Base-by-base conservation (phyloP, 1,284 basidiomycete species). In the Singerocomus rubriflavus region DNA sequence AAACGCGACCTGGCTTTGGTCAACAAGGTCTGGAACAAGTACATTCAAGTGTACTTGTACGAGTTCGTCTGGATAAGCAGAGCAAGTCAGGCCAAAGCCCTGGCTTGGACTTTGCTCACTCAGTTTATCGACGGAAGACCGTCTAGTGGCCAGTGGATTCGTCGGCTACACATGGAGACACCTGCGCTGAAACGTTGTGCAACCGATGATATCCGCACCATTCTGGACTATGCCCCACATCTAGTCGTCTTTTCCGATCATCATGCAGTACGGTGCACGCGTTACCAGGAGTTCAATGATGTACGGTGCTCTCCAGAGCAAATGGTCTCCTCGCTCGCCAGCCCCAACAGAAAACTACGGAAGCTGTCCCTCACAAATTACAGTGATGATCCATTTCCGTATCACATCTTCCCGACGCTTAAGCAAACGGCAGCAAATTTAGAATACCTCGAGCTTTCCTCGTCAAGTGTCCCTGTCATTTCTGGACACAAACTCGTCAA, bases 331-430 rank as follows among this genome's bases (percentile, higher is more conserved):
- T 75, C 80, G 12, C 75, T 86, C 41, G 76, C 80, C 13, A 78
- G 75, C 38, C 79, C 80, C 4, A 71, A 74, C 48, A 77, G 72
- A 47, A 68, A 69, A 17, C 68, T 88, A 31, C 75, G 79, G 13
- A 71, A 80, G 31, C 70, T 88, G 17, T 81, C 78, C 25, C 85
- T 83, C 77, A 88, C 84, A 36, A 84, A 80, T 59, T 87, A 88
- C 57, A 83, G 82, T 55, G 80, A 86, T 50, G 71, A 79, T 1
- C 76, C 77, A 0, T 82, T 85, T 53, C 80, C 81, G 45, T 70
- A 76, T 16, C 76, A 79, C 21, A 75, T 84, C 62, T 75, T 76
- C 1, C 79, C 80, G 1, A 72, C 79, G 29, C 72, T 83, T 40
- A 69, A 70, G 41, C 76, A 73, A 49, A 73, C 75, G 1, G 78